These are phyloP conservation scores for Rhizodiscina lignyota DNA, from an alignment of 495 filamentous ascomycete genomes.

Conservation along the genomic window DNA sequence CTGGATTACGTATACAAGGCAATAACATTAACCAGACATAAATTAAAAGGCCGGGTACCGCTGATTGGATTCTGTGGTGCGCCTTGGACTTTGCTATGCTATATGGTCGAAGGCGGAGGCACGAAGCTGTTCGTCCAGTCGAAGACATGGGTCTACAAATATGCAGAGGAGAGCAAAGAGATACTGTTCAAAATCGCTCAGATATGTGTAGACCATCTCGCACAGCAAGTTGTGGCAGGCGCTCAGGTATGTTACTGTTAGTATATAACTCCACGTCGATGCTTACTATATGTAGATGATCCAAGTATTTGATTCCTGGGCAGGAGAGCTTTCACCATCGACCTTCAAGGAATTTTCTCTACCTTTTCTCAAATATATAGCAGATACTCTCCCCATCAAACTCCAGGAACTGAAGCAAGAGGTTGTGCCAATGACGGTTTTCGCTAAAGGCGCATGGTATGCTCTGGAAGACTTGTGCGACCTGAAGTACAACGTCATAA, in stretches of 20 bases:
- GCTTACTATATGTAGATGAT: constrained; percentile 38
- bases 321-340: constrained; percentile 72
- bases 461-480: constrained; percentile 75
- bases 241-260: constrained; percentile 40
- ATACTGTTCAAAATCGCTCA: constrained; percentile 82
- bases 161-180: constrained; percentile 59
- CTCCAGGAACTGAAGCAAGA: constrained; percentile 58
- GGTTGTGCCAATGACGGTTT: constrained; percentile 91
- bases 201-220: constrained; percentile 85
- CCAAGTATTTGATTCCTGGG: constrained; percentile 99
- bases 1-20: constrained; percentile 91
- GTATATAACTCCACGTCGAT: constrained; percentile 1
- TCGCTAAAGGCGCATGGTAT: constrained; percentile 99
- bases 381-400: constrained; percentile 52
- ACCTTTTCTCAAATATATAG: constrained; percentile 75
- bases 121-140: constrained; percentile 79
- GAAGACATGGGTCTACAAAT: constrained; percentile 93
- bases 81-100: constrained; percentile 91
- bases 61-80: constrained; percentile 96
- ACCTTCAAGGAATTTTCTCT: constrained; percentile 71
- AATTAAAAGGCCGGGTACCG: constrained; percentile 74
- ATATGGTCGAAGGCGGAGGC: constrained; percentile 96
- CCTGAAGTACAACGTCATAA: constrained; percentile 81
- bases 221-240: constrained; percentile 78
- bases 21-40: constrained; percentile 77